These are phyloP conservation scores for Leccinum huronense DNA, from an alignment of 1,284 basidiomycete genomes.

Conservation along the genomic window DNA sequence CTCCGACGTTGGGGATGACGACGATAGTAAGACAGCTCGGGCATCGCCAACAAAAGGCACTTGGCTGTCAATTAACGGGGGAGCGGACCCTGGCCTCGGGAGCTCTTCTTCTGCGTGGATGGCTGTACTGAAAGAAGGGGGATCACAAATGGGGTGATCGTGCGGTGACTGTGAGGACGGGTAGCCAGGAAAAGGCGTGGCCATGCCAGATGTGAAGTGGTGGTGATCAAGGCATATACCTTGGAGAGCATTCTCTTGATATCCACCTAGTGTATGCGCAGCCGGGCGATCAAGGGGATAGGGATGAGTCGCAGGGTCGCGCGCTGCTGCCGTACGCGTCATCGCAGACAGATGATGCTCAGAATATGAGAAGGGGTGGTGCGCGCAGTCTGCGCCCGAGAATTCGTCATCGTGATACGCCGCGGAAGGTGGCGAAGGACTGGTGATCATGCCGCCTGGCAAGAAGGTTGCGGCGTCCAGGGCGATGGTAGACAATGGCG, in stretches of 20 bases:
- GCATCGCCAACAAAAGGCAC: constrained; percentile 30
- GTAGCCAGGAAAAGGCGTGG: constrained; percentile 36
- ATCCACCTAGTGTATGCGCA: constrained; percentile 23
- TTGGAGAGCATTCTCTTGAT: constrained; percentile 21
- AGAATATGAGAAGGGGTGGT: constrained; percentile 17
- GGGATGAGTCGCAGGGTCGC: constrained; percentile 13
- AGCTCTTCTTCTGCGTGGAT: constrained; percentile 19
- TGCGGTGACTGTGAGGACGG: constrained; percentile 34
- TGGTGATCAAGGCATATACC: constrained; percentile 25
- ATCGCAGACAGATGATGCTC: constrained; percentile 19
- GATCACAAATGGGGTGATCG: constrained; percentile 26
- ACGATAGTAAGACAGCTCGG: constrained; percentile 22
- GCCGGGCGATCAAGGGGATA: constrained; percentile 22
- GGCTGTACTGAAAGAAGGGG: constrained; percentile 29
- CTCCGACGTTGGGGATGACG: constrained; percentile 7
- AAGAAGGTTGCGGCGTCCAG: constrained; percentile 20
- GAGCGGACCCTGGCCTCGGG: constrained; percentile 32
- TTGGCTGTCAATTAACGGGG: constrained; percentile 32
- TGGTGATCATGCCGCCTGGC: constrained; percentile 19
- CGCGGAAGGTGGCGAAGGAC: constrained; percentile 25
- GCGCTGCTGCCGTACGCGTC: constrained; percentile 17
- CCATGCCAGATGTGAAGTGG: constrained; percentile 22
- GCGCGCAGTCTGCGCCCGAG: constrained; percentile 16
- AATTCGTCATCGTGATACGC: constrained; percentile 31
- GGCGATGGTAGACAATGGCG: constrained; percentile 20